Evolutionary conservation across 2,329 filamentous ascomycete species (phyloP), one percentile per base, ranked within the genome.

Genomic region (Fusarium euwallaceae): DNA sequence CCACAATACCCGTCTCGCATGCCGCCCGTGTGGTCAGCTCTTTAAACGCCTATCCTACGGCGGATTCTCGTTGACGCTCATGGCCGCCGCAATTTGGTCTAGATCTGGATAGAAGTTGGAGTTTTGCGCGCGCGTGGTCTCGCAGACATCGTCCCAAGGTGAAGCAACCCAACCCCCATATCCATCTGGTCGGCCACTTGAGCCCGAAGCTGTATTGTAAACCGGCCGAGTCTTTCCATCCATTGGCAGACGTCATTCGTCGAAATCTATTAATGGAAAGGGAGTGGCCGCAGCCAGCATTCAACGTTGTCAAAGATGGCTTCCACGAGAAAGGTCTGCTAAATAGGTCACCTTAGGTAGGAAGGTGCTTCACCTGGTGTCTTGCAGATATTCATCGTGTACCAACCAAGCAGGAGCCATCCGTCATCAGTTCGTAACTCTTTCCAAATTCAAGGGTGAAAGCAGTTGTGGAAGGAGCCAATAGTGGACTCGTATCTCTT

Each of bases 101-200:
- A 17, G 27, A 43, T 48, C 4, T 17, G 20, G 59, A 48, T 24
- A n/a, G 32, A 17, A 51, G 41, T 24, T 36, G 16, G 27, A 48
- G 37, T 27, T n/a, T 74, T 61, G 71, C 64, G 67, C 67, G 67
- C 56, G 71, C 71, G 58, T 74, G 64, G 71, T 66, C 41, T 61
- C 67, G 59, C 59, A 73, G 48, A 29, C 16, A 51, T 22, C 7
- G 58, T 29, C n/a, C 11, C 27, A 41, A 53, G 37, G 24, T 55
- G 48, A 48, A 61, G 48, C 55, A 62, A 39, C 24, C 53, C 29
- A 10, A 17, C 43, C 34, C 20, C 20, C 43, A 22, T 20, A 45
- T 45, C 41, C 32, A 22, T 32, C 41, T 43, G 37, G 37, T 53
- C 17, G 53, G 43, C 58, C 61, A 69, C 63, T 64, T 37, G 34